Evolutionary conservation across 108 stramenopile species (phyloP).

Genomic region (Licmophora abbreviata): DNA sequence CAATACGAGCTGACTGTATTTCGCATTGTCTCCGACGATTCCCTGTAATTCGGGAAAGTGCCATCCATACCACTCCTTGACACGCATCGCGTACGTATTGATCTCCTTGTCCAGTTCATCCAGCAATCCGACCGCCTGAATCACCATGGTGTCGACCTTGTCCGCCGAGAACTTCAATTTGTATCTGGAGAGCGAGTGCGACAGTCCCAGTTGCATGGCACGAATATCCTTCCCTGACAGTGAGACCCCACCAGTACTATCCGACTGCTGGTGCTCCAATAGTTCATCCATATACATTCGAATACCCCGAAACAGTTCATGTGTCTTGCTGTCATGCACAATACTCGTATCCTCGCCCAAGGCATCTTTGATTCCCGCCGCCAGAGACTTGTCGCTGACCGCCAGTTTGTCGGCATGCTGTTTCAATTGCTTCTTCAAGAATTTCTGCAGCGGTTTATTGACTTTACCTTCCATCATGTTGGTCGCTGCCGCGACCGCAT

Average conservation of each 20-base stretch:
- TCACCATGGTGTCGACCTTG: slow-evolving; percentile 99
- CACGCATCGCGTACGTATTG: slow-evolving; percentile 99
- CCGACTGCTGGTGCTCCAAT: slow-evolving; percentile 46
- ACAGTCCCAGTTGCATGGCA: slow-evolving; percentile 95
- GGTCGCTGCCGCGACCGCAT: slow-evolving; percentile 94
- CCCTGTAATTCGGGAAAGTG: slow-evolving; percentile 98
- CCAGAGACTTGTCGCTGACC: slow-evolving; percentile 90
- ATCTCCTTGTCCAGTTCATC: slow-evolving; percentile 99
- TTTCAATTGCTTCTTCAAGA: slow-evolving; percentile 95
- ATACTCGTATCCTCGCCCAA: slow-evolving; percentile 63
- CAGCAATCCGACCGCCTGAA: slow-evolving; percentile 99
- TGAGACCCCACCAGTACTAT: slow-evolving; percentile 17
- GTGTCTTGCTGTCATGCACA: slow-evolving; percentile 69
- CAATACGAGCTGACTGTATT: slow-evolving; percentile 92
- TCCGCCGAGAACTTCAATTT: slow-evolving; percentile 99
- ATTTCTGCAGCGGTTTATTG: slow-evolving; percentile 88
- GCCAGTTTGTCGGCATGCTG: slow-evolving; percentile 81
- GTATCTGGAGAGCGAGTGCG: slow-evolving; percentile 94
- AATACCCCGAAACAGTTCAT: slow-evolving; percentile 95
- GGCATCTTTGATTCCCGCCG: slow-evolving; percentile 90
- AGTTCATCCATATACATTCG: slow-evolving; percentile 87
- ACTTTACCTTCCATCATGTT: slow-evolving; percentile 92
- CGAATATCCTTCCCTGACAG: slow-evolving; percentile 50
- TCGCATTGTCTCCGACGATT: slow-evolving; percentile 94
- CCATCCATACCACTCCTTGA: slow-evolving; percentile 99